A percentile compares a stretch with the other conserved stretches of the same genome.
Conservation (phyloP, 768 basidiomycete species). For the Boletus rex-veris region DNA sequence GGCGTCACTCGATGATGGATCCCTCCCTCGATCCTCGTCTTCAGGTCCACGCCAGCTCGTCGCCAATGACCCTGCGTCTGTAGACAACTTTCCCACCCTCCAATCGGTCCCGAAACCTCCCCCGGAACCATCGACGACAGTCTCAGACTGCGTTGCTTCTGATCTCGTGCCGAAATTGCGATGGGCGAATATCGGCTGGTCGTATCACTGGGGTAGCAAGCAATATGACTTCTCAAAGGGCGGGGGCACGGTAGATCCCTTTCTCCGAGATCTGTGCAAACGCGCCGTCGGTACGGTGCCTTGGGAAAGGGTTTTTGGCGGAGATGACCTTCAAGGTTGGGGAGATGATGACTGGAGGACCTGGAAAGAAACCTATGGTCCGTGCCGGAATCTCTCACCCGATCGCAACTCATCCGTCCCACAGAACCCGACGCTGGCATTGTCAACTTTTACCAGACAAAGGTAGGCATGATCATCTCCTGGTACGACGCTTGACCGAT, state of each 20-base stretch:
- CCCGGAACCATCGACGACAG: constrained; percentile 60
- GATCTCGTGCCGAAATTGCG: constrained; percentile 73
- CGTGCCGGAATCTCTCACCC: constrained; percentile 4
- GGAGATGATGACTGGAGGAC: constrained; percentile 60
- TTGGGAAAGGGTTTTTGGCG: constrained; percentile 65
- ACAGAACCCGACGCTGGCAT: constrained; percentile 95
- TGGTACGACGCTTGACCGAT: background rate
- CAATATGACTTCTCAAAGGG: constrained; percentile 85
- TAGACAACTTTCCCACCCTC: constrained; percentile 51
- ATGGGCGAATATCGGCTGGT: constrained; percentile 97
- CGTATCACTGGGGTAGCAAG: constrained; percentile 96
- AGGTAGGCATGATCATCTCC: constrained; percentile 34
- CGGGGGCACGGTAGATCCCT: constrained; percentile 56
- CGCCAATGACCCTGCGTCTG: constrained; percentile 66
- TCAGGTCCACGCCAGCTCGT: constrained; percentile 65
- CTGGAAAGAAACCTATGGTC: constrained; percentile 83
- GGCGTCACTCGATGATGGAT: constrained; percentile 19
- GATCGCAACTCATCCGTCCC: background rate
- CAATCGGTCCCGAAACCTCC: constrained; percentile 56
- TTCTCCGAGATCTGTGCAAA: constrained; percentile 57
- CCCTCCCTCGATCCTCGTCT: constrained; percentile 8
- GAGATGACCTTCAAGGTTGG: constrained; percentile 43
- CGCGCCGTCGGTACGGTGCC: constrained; percentile 58
- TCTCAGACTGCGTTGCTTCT: constrained; percentile 46
- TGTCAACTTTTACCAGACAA: constrained; percentile 90